These are phyloP conservation scores for Pleurotus pulmonarius DNA, from an alignment of 768 basidiomycete species.

Conservation along the genomic window DNA sequence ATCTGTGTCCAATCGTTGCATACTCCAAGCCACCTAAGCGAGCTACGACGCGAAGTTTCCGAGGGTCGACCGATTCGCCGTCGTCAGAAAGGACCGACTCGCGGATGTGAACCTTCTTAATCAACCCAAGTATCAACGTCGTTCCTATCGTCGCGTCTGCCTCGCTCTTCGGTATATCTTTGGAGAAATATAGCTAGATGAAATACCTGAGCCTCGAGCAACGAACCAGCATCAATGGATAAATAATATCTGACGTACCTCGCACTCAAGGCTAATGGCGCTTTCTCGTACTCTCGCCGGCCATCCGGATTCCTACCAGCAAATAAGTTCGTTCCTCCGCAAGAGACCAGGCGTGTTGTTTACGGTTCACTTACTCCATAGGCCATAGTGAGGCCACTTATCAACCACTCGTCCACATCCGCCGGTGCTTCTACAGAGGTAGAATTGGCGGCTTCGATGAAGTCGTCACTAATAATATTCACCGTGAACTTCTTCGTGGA, in stretches of 20 bases:
- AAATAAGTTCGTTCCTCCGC: constrained; percentile 1
- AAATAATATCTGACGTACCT: constrained; percentile 32
- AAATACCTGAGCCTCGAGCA: neutral
- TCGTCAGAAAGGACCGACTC: constrained; percentile 42
- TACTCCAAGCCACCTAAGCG: constrained; percentile 57
- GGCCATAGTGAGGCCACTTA: constrained; percentile 54
- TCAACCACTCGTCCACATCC: constrained; percentile 52
- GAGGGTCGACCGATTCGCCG: constrained; percentile 39
- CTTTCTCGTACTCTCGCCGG: constrained; percentile 56
- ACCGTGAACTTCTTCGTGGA: constrained; percentile 66
- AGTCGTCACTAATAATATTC: constrained; percentile 67
- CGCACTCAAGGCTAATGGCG: constrained; percentile 58
- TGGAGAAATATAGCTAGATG: constrained; percentile 42
- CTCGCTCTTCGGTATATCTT: constrained; percentile 42
- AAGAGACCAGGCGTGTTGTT: constrained; percentile 2
- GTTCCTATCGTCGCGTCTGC: constrained; percentile 27
- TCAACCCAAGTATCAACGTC: constrained; percentile 48
- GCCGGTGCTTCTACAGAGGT: constrained; percentile 54
- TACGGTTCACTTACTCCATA: constrained; percentile 41
- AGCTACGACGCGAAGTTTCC: constrained; percentile 43
- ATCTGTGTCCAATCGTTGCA: constrained; percentile 41
- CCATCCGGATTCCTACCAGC: constrained; percentile 39
- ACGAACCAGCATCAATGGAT: constrained; percentile 5
- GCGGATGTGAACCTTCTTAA: constrained; percentile 51
- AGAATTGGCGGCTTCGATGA: constrained; percentile 53